Evolutionary conservation across 345 rosid genomes (phyloP), one percentile per base, ranked within the genome.

Genomic region (Sapria himalayana): DNA sequence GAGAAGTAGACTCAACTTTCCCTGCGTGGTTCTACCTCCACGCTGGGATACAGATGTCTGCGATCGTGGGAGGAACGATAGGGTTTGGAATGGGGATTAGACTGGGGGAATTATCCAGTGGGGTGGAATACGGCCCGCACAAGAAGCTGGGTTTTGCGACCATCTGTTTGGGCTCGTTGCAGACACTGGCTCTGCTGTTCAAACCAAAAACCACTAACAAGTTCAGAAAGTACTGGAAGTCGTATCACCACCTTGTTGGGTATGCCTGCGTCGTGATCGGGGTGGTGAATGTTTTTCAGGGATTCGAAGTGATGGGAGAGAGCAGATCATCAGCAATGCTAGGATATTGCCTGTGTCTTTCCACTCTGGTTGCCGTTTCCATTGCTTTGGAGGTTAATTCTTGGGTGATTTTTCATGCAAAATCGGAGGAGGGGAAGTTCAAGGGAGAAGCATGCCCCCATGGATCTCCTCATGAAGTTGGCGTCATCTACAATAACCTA

Each of bases 241-340:
- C 93, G 1, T 89, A 89, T 61, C 93, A 89, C 62, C 95, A 89
- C 60, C 74, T 84, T 53, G 95, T 89, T 0, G 95, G 98, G 57
- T 79, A 89, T 16, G 71, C 67, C 4, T 79, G 95, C 11, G 93
- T 89, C 22, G 93, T 89, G 33, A 24, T 82, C 16, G 95, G 98
- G 0, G 76, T 89, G n/a, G 95, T 89, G 58, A 82, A 89, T 61
- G 95, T 89, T 42, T 82, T 82, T 40, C 92, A 89, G 36, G 98
- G 98, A 23, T 79, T 82, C 9, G 92, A 82, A 23, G 95, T 81
- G 2, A 72, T 89, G 72, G 92, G 81, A 22, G 77, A 63, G 37
- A 60, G 79, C 34, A 49, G 76, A 19, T 89, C 98, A 0, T 76
- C 63, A 6, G 79, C 73, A 0, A 82, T 79, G 60, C 52, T 84